These are phyloP conservation scores for Planoprotostelium fungivorum DNA, from an alignment of 78 protist species.

Conservation along the genomic window DNA sequence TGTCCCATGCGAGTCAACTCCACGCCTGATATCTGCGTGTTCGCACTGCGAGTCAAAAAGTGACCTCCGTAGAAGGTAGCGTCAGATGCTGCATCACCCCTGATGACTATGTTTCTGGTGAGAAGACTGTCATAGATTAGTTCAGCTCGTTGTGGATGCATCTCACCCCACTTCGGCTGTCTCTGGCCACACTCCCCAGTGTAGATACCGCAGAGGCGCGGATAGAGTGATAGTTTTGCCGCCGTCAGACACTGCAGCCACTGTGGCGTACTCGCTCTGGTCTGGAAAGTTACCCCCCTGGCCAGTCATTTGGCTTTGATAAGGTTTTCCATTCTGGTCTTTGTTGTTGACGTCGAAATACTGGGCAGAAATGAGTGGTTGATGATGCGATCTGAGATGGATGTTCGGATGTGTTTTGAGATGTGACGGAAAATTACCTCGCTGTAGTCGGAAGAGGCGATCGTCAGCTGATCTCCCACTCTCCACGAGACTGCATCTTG, in stretches of 20 bases:
- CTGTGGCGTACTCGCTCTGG: background rate
- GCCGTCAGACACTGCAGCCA: background rate
- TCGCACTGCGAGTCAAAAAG: background rate
- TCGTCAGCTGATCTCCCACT: background rate
- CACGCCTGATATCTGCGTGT: constrained; percentile 16
- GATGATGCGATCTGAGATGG: no score
- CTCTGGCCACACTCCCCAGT: background rate
- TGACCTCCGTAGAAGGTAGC: background rate
- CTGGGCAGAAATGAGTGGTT: no score
- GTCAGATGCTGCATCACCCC: background rate
- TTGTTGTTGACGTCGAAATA: background rate
- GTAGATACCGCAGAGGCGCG: background rate
- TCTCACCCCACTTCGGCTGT: background rate
- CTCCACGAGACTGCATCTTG: background rate
- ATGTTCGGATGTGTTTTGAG: background rate
- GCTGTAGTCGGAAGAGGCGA: background rate
- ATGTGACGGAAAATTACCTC: background rate
- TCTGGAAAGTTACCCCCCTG: background rate
- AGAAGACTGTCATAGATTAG: background rate
- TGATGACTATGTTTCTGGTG: background rate
- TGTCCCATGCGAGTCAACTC: constrained; percentile 56
- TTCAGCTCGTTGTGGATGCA: background rate
- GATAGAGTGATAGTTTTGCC: background rate
- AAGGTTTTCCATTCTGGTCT: background rate
- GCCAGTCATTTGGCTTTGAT: background rate